Conservation (phyloP, 352 stramenopile genomes). For the Phytophthora pinifolia region DNA sequence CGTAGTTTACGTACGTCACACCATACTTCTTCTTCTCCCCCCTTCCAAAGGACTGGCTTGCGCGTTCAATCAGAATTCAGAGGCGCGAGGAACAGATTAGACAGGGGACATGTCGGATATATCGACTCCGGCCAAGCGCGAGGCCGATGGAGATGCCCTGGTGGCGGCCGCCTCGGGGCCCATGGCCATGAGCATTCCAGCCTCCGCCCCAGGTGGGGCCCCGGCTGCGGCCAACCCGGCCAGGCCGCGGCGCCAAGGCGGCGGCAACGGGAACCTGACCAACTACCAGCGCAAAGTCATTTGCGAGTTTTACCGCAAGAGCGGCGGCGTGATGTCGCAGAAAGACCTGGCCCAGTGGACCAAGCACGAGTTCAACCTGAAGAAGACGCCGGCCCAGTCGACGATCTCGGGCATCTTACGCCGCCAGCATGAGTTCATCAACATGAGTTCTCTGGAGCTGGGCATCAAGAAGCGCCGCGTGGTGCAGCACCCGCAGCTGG, state of each 20-base stretch:
- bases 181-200: not conserved
- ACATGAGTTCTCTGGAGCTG: slow-evolving; percentile 80
- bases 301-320: slow-evolving; percentile 84
- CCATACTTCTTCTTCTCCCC: not conserved
- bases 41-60: slow-evolving; percentile 19
- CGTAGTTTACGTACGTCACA: too few relatives aligned
- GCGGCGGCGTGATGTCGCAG: slow-evolving; percentile 79
- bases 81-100: slow-evolving; percentile 7
- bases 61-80: slow-evolving; percentile 13
- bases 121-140: slow-evolving; percentile 8
- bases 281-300: slow-evolving; percentile 86
- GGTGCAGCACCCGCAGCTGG: slow-evolving; percentile 76
- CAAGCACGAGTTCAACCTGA: slow-evolving; percentile 84
- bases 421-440: slow-evolving; percentile 83
- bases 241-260: slow-evolving; percentile 17
- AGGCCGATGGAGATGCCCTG: not conserved
- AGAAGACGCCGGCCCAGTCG: slow-evolving; percentile 81
- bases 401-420: slow-evolving; percentile 84
- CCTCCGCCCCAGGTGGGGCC: too few relatives aligned
- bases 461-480: slow-evolving; percentile 85
- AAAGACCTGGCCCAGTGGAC: slow-evolving; percentile 87
- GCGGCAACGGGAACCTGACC: slow-evolving; percentile 78
- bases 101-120: slow-evolving; percentile 1
- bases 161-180: not conserved
- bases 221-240: not conserved